These are phyloP conservation scores for Chenopodium suecicum DNA, from an alignment of 148 eudicot genomes.

Conservation along the genomic window DNA sequence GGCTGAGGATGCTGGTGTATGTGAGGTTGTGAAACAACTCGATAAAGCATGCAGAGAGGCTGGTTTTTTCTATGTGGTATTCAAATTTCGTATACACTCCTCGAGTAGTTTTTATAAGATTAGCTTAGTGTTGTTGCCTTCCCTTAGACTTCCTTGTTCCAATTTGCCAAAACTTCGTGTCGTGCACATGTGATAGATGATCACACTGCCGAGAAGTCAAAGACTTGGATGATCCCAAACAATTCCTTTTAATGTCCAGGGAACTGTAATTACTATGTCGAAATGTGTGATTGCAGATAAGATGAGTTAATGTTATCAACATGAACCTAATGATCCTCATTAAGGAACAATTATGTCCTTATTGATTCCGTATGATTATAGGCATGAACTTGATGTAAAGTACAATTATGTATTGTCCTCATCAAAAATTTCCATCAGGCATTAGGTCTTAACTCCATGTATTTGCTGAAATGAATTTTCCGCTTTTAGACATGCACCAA, in stretches of 20 bases:
- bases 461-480: not conserved
- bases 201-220: too few relatives aligned
- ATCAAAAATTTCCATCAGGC: too few relatives aligned
- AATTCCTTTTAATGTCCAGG: too few relatives aligned
- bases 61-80: constrained; percentile 92
- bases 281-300: not conserved
- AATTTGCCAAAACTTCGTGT: too few relatives aligned
- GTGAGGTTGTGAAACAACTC: constrained; percentile 59
- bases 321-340: not conserved
- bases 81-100: too few relatives aligned
- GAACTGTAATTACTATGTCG: too few relatives aligned
- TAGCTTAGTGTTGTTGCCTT: not conserved
- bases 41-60: constrained; percentile 81
- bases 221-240: too few relatives aligned
- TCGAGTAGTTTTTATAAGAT: not conserved
- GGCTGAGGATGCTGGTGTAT: constrained; percentile 52
- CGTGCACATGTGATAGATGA: too few relatives aligned
- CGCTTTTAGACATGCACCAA: not conserved
- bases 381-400: not conserved
- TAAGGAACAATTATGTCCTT: not conserved
- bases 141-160: not conserved
- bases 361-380: too few relatives aligned
- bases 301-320: not conserved
- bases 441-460: too few relatives aligned
- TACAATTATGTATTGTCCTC: not conserved